Percentiles rank a stretch among this genome's conserved stretches.
Conservation (phyloP, 2,329 filamentous ascomycete species). For the Phaeosphaeria sp. region DNA sequence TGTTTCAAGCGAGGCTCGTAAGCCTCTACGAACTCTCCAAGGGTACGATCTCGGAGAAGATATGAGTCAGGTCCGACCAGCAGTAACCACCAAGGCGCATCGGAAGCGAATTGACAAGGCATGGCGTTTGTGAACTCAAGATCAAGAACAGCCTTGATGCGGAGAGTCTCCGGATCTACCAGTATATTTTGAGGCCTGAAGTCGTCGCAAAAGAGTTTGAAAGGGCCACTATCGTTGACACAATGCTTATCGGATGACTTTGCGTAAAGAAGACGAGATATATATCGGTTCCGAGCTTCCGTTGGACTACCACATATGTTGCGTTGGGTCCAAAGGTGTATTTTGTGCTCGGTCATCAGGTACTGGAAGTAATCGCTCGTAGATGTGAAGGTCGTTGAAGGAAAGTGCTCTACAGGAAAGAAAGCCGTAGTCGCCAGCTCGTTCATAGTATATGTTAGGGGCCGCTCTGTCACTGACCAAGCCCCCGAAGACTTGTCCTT, state of each 20-base stretch:
- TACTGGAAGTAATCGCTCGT: conserved; percentile 22
- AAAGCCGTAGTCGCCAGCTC: conserved; percentile 25
- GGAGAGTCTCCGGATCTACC: conserved; percentile 42
- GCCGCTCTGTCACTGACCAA: conserved; percentile 38
- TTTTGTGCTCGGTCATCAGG: conserved; percentile 20
- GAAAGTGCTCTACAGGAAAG: conserved; percentile 39
- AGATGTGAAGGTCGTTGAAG: conserved; percentile 31
- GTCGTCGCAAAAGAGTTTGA: conserved; percentile 51
- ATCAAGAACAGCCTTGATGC: conserved; percentile 50
- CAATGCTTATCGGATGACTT: conserved; percentile 18
- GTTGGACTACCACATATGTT: conserved; percentile 29
- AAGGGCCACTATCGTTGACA: conserved; percentile 42
- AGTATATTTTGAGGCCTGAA: conserved; percentile 51
- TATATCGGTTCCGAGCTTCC: conserved; percentile 32
- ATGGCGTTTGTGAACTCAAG: conserved; percentile 53
- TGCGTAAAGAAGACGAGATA: conserved; percentile 23
- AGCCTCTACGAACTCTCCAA: conserved; percentile 22
- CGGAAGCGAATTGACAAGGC: conserved; percentile 48
- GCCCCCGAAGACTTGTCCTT: conserved; percentile 22
- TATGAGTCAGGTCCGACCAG: conserved; percentile 27
- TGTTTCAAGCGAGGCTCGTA: conserved; percentile 45
- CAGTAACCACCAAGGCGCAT: conserved; percentile 52
- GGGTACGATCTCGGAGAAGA: conserved; percentile 10
- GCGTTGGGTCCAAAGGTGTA: conserved; percentile 27
- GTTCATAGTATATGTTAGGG: conserved; percentile 25